Evolutionary conservation across 2,329 filamentous ascomycete genomes (phyloP).

Genomic region (Clarireedia monteithiana): DNA sequence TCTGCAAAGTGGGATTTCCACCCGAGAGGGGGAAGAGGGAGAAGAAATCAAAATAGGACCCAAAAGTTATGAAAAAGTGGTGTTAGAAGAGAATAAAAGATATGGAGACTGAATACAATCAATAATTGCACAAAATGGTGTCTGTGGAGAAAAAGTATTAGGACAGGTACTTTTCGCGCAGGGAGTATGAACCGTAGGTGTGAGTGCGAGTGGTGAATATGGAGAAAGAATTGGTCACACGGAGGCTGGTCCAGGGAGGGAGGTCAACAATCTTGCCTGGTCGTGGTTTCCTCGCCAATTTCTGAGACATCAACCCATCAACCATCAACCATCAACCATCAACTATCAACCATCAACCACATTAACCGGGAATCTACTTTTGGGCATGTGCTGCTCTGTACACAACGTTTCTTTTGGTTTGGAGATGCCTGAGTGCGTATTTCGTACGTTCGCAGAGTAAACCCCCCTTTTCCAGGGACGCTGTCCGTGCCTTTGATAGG

Average conservation of each 20-base stretch:
- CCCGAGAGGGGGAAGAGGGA: slow-evolving; percentile 1
- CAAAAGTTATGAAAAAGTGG: slow-evolving; percentile 2
- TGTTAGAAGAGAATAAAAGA: neutral
- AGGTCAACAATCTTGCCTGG: neutral
- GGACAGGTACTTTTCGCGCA: neutral
- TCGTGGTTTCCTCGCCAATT: slow-evolving; percentile 10
- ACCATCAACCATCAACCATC: slow-evolving; percentile 2
- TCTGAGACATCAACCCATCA: slow-evolving; percentile 15
- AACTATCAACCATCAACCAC: slow-evolving; percentile 1
- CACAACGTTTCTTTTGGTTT: neutral
- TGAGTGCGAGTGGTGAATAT: neutral
- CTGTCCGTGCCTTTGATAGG: neutral
- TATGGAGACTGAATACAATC: neutral
- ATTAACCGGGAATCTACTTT: slow-evolving; percentile 8
- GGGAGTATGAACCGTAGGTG: too few species aligned
- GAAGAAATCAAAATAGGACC: neutral
- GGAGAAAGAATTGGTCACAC: neutral
- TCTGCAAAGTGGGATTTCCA: slow-evolving; percentile 11
- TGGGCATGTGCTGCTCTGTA: slow-evolving; percentile 13
- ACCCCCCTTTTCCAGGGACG: neutral
- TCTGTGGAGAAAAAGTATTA: neutral
- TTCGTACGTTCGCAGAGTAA: neutral
- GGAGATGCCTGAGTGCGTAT: neutral
- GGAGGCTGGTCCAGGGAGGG: slow-evolving; percentile 2
- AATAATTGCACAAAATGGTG: neutral